These are phyloP conservation scores for Halophytophthora batemanensis DNA, from an alignment of 352 stramenopile genomes.

Conservation along the genomic window DNA sequence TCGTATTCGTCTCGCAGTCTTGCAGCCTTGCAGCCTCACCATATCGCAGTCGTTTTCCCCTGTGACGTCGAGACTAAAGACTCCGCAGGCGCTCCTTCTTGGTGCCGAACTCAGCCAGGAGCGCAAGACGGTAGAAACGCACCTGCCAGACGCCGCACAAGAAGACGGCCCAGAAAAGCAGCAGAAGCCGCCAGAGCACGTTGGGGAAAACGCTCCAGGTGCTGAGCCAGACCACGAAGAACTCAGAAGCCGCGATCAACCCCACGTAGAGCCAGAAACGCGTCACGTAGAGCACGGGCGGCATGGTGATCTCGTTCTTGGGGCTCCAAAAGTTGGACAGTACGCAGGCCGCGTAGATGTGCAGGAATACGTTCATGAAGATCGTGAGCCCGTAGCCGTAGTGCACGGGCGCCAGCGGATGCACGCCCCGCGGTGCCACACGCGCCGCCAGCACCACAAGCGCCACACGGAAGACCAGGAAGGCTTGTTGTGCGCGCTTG, in stretches of 20 bases:
- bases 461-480: slow-evolving; percentile 50
- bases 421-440: slow-evolving; percentile 56
- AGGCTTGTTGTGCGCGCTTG: slow-evolving; percentile 44
- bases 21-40: no score
- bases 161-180: slow-evolving; percentile 49
- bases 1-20: no score
- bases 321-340: slow-evolving; percentile 81
- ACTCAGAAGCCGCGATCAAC: slow-evolving; percentile 38
- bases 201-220: slow-evolving; percentile 79
- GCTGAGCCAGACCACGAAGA: slow-evolving; percentile 77
- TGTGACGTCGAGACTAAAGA: slow-evolving; percentile 29
- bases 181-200: slow-evolving; percentile 68
- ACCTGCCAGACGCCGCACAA: slow-evolving; percentile 64
- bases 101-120: slow-evolving; percentile 69
- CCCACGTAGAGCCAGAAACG: slow-evolving; percentile 72
- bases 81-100: slow-evolving; percentile 81
- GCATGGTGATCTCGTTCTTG: slow-evolving; percentile 49
- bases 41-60: no score
- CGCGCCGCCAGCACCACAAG: slow-evolving; percentile 56
- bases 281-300: slow-evolving; percentile 64
- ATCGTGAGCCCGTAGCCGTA: slow-evolving; percentile 77
- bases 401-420: slow-evolving; percentile 66
- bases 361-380: slow-evolving; percentile 76
- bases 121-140: slow-evolving; percentile 58
- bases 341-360: slow-evolving; percentile 71